Evolutionary conservation across 1,284 basidiomycete genomes (phyloP), one percentile per base, ranked within the genome.

Genomic region (Boletus mariae): DNA sequence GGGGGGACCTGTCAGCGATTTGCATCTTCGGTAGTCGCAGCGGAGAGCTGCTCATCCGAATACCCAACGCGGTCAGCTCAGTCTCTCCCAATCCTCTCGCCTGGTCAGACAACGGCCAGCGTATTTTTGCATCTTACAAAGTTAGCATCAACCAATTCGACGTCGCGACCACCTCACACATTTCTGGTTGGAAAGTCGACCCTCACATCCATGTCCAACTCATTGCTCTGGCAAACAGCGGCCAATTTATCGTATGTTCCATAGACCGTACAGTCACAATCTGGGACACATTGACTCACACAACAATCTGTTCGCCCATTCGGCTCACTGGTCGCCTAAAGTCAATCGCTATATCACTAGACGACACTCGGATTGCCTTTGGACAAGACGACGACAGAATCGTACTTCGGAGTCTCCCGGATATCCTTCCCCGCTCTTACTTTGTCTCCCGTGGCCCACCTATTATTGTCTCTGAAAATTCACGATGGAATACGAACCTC

Each of bases 311-410:
- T 23, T 10, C 26, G 0, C 13, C 48, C 23, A 29, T 53, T 45
- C 34, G 25, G 13, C 49, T 44, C 42, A 32, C 41, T 7, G 28
- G 48, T 23, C 52, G 52, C 7, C n/a, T 53, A 17, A 51, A 32
- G 35, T 43, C 52, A 13, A 15, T 51, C 8, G 42, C 42, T 6
- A 32, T 53, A 20, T 51, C 52, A 17, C 41, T 17, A 12, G 35
- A 53, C 17, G 52, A 51, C 17, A 44, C 28, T 11, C 43, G 13
- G 8, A 23, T 53, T 40, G 52, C 52, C 20, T 32, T 51, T 45
- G 52, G 52, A 17, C 52, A 51, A 40, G 26, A 44, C 10, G 52
- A 53, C 35, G 46, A 53, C 20, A 51, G 29, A 37, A 53, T 53
- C 29, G 11, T 35, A 15, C 32, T 51, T 13, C 10, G 40, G 28